These are phyloP conservation scores for Nevesoporus exiguus DNA, from an alignment of 768 basidiomycete species.

Conservation along the genomic window DNA sequence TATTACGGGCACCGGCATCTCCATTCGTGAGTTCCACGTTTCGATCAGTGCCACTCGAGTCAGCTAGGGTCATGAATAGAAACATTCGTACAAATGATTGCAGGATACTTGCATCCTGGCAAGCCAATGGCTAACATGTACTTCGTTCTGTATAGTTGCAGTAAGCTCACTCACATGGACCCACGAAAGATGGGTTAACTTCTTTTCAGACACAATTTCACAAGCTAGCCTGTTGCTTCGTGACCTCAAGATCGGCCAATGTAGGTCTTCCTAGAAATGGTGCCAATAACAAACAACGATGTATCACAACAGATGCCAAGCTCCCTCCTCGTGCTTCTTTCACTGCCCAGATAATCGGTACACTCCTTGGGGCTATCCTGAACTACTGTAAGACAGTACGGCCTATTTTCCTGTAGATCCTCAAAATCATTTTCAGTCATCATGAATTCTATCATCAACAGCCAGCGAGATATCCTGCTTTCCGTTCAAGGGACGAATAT, in stretches of 20 bases:
- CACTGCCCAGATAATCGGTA: slow-evolving; percentile 53
- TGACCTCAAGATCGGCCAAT: slow-evolving; percentile 48
- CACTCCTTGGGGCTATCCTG: slow-evolving; percentile 48
- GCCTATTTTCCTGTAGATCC: not conserved
- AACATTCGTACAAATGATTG: slow-evolving; percentile 35
- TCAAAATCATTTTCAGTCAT: slow-evolving; percentile 40
- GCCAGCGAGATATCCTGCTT: slow-evolving; percentile 47
- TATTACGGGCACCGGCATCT: slow-evolving; percentile 36
- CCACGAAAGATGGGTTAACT: slow-evolving; percentile 39
- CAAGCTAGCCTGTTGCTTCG: slow-evolving; percentile 51
- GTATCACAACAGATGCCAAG: slow-evolving; percentile 37
- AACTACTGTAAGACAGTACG: slow-evolving; percentile 38
- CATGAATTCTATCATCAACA: slow-evolving; percentile 57
- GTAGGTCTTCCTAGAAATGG: slow-evolving; percentile 1
- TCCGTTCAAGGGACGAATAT: slow-evolving; percentile 50
- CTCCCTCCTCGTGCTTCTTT: slow-evolving; percentile 65
- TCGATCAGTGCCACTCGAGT: not conserved
- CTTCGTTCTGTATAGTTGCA: slow-evolving; percentile 44
- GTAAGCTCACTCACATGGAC: slow-evolving; percentile 23
- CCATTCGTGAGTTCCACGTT: slow-evolving; percentile 19
- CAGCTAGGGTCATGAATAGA: slow-evolving; percentile 10
- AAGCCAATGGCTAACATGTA: slow-evolving; percentile 44
- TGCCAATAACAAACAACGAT: slow-evolving; percentile 36
- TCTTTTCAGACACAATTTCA: slow-evolving; percentile 42
- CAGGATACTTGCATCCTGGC: slow-evolving; percentile 35